These are phyloP conservation scores for Dichotomopilus funicola DNA, from an alignment of 2,329 filamentous ascomycete genomes.

Conservation along the genomic window DNA sequence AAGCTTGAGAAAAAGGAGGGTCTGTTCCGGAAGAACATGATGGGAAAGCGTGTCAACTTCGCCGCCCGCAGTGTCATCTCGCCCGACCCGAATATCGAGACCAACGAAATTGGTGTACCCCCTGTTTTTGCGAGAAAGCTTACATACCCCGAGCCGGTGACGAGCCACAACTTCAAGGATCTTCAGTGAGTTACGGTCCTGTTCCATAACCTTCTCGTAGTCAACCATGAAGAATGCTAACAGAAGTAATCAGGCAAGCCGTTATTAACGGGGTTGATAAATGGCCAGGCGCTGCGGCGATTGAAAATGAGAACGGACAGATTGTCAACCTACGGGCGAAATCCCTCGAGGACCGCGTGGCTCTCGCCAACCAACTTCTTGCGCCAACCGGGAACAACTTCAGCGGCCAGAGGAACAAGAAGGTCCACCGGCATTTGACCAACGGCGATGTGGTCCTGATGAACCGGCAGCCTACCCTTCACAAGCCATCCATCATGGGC, in stretches of 20 bases:
- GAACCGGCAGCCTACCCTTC: constrained; percentile 96
- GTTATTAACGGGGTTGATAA: constrained; percentile 85
- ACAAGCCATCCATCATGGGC: constrained; percentile 99
- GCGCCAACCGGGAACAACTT: constrained; percentile 71
- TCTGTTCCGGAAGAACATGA: constrained; percentile 98
- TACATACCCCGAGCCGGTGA: constrained; percentile 95
- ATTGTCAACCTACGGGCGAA: constrained; percentile 84
- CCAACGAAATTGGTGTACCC: constrained; percentile 96
- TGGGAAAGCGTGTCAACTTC: constrained; percentile 99
- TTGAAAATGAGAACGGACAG: constrained; percentile 93
- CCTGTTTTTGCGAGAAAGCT: constrained; percentile 96
- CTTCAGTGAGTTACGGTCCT: constrained; percentile 50
- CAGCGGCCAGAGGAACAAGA: constrained; percentile 80
- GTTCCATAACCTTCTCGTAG: too few relatives aligned
- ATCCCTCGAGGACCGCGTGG: constrained; percentile 77
- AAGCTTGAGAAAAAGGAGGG: constrained; percentile 98
- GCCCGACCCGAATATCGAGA: constrained; percentile 96
- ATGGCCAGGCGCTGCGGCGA: constrained; percentile 89
- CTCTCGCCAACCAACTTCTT: constrained; percentile 86
- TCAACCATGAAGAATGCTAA: neutral
- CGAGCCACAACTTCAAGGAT: constrained; percentile 93
- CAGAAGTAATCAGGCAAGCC: constrained; percentile 49
- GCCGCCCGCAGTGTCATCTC: constrained; percentile 97
- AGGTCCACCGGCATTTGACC: constrained; percentile 90
- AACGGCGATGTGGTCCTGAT: constrained; percentile 97